phyloP scores from a whole-genome alignment of 1,284 basidiomycete species.

The Ceratobasidium sp. region DNA sequence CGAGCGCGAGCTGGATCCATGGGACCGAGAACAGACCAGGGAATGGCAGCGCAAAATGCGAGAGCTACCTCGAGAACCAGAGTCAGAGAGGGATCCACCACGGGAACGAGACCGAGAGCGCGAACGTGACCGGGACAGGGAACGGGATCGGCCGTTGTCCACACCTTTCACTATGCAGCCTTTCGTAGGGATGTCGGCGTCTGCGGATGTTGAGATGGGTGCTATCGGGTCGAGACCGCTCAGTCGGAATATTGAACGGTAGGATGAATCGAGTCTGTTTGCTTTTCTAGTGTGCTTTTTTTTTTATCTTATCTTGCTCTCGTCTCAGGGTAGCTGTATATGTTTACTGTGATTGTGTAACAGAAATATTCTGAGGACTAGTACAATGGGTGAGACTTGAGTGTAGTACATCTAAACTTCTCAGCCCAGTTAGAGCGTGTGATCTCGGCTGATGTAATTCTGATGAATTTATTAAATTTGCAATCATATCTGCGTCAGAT shows the following conservation, averaged over 20 bases:
- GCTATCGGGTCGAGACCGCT: constrained; percentile 16
- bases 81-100: not conserved
- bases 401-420: too few species aligned
- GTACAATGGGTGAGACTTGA: too few species aligned
- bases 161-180: constrained; percentile 41
- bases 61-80: not conserved
- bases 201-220: constrained; percentile 29
- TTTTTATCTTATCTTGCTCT: constrained; percentile 2
- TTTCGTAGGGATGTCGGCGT: constrained; percentile 4
- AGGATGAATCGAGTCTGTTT: not conserved
- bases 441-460: not conserved
- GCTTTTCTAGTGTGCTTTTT: not conserved
- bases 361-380: too few species aligned
- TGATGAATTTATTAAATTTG: not conserved
- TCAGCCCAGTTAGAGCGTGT: too few species aligned
- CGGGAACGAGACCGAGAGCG: constrained; percentile 1
- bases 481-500: too few species aligned
- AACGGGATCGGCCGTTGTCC: constrained; percentile 23
- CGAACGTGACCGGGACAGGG: constrained; percentile 19
- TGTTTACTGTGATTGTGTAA: not conserved
- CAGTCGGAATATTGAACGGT: constrained; percentile 21
- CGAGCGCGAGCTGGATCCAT: constrained; percentile 20
- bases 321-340: not conserved
- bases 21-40: constrained; percentile 38
- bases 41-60: constrained; percentile 39